Conservation (phyloP, 2,329 filamentous ascomycete species). For the Pseudogymnoascus sp. region DNA sequence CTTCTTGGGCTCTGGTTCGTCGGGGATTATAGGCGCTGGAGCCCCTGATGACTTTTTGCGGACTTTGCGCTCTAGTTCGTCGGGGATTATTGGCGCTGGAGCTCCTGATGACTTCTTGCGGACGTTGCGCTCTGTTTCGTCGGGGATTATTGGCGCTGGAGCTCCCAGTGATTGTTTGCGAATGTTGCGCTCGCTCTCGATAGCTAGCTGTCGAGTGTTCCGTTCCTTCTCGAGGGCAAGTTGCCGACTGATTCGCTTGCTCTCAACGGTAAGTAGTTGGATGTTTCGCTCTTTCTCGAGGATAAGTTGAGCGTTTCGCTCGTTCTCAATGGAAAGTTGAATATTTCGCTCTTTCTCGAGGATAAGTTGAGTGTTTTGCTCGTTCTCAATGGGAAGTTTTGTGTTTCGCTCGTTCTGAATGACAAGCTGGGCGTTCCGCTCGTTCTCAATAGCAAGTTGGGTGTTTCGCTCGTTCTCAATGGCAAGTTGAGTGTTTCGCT, state of each 20-base stretch:
- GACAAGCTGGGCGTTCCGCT: background rate
- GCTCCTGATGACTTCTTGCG: background rate
- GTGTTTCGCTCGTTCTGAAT: background rate
- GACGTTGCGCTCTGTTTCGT: background rate
- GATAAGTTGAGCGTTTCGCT: background rate
- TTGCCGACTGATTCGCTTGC: background rate
- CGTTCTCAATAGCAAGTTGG: background rate
- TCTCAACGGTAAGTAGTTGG: background rate
- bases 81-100: constrained; percentile 14
- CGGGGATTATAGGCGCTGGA: constrained; percentile 9
- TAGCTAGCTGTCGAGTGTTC: background rate
- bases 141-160: background rate
- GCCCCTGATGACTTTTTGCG: background rate
- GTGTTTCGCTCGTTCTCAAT: background rate
- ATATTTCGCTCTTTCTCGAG: background rate
- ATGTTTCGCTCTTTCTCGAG: background rate
- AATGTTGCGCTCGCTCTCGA: background rate
- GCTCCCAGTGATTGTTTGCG: background rate
- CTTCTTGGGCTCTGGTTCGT: constrained; percentile 38
- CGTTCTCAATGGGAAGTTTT: background rate
- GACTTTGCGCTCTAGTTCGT: constrained; percentile 43
- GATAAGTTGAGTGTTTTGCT: background rate
- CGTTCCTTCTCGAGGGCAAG: background rate
- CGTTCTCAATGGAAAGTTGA: background rate
- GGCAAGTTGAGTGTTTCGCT: background rate